Base-by-base conservation (phyloP, 768 basidiomycete species). In the Cystobasidium tubakii region DNA sequence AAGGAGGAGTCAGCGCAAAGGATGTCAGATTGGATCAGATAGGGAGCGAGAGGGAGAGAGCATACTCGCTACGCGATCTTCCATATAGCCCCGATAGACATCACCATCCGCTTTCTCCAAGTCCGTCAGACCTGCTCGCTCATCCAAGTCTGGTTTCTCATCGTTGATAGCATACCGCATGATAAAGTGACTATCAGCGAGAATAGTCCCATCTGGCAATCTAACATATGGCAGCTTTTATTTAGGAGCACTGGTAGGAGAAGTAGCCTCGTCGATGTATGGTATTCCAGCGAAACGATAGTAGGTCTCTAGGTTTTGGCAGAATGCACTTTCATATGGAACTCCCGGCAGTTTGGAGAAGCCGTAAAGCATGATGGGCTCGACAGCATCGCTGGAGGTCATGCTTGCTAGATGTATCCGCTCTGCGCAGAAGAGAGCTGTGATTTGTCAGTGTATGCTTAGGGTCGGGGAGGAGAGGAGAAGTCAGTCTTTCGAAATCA, bases 221-320 rank as follows among this genome's bases (percentile, higher is more conserved):
- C 19, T 6, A 19, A 57, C 31, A 19, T 57, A 57, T 6, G 54
- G 54, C 7, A 57, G 54, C 19, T 57, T 57, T 25, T 19, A 4
- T 57, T 57, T 57, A 6, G 54, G 54, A 57, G 7, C 54, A 6
- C 19, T 25, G 7, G 4, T 4, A 57, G 54, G 54, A 57, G 4
- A 33, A 6, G 54, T 57, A 6, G 6, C 54, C 4, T 6, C 19
- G 23, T 57, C 25, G 54, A 57, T 57, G 54, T 57, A 57, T 25
- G 54, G 54, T 25, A 57, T 19, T 6, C 25, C 23, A 33, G 7
- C 19, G 54, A 57, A 57, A 33, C 54, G 54, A 33, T 6, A 57
- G 54, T 57, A 57, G 19, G 54, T 57, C 19, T 57, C 54, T 57
- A 57, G 19, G 4, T 57, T 57, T 57, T 57, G 54, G 19, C 54